These are phyloP conservation scores for Galeopsis tetrahit DNA, from an alignment of 257 asterid genomes.

Conservation along the genomic window DNA sequence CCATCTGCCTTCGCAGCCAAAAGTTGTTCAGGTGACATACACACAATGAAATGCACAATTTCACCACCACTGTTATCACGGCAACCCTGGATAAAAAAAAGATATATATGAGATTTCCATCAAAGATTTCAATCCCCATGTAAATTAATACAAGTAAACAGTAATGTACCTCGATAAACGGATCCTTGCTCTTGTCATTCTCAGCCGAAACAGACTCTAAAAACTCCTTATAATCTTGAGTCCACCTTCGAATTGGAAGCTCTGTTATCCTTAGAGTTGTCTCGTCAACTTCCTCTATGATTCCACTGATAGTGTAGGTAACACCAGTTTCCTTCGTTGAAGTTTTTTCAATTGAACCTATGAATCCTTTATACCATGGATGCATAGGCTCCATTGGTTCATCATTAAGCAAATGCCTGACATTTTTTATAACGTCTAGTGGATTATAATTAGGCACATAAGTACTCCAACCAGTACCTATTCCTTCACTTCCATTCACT, in stretches of 20 bases:
- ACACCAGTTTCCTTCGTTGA: conserved; percentile 66
- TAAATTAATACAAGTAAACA: neutral
- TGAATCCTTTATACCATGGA: conserved; percentile 95
- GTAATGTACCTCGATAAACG: conserved; percentile 71
- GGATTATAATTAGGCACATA: conserved; percentile 90
- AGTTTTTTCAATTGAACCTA: conserved; percentile 73
- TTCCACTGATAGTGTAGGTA: conserved; percentile 73
- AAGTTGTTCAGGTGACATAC: conserved; percentile 63
- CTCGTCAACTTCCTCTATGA: conserved; percentile 75
- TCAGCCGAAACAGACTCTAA: conserved; percentile 73
- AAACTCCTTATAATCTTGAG: conserved; percentile 91
- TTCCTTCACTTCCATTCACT: conserved; percentile 99
- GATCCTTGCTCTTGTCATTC: conserved; percentile 76
- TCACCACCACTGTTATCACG: conserved; percentile 73
- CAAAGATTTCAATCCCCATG: conserved; percentile 1
- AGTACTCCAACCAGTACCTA: conserved; percentile 98
- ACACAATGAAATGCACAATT: conserved; percentile 63
- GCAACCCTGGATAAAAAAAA: conserved; percentile 49
- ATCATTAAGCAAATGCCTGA: conserved; percentile 71
- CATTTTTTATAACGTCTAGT: conserved; percentile 73
- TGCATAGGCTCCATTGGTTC: conserved; percentile 81
- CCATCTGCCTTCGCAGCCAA: conserved; percentile 71
- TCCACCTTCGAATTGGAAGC: conserved; percentile 92
- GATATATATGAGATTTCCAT: conserved; percentile 18
- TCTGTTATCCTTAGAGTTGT: conserved; percentile 70